Base-by-base conservation (phyloP, 768 basidiomycete genomes). In the Kwoniella dendrophila region DNA sequence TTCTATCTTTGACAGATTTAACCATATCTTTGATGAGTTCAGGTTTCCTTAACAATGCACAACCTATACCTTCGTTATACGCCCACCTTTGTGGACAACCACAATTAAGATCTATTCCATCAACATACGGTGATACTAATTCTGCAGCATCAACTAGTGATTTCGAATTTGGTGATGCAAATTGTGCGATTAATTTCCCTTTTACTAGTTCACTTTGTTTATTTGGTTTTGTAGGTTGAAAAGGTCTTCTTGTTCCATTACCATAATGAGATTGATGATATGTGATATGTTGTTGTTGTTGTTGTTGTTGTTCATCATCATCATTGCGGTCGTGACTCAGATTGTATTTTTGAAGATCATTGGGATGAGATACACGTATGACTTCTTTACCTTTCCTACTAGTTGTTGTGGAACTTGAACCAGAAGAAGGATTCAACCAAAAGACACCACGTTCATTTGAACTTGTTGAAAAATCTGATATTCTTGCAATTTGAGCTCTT, bases 91-190 rank as follows among this genome's bases (percentile, higher is more conserved):
- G 82, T 1, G 82, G 82, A 64, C 82, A 83, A 1, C 81, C 81
- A 56, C 82, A 83, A 58, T 84, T 84, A 27, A 84, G 62, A 63
- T 84, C 83, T 22, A 84, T 72, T 1, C 81, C 82, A 68, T 84
- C 82, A 1, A 83, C 81, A 45, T 79, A 82, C 0, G 80, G 80
- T 20, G 70, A 62, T 26, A 82, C 80, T 8, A 83, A 73, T 67
- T 82, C 82, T 0, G 76, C 78, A 1, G 82, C 81, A 48, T 83
- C 82, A 0, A 82, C 82, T 5, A 84, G 77, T 6, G 77, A 72
- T 8, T 67, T 70, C 0, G 77, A 73, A 45, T 81, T 80, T 20
- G 78, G 80, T 12, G 82, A 81, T 8, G 83, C 83, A 57, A 83
- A 83, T 68, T 83, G 82, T 6, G 81, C 80, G 20, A 83, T 71